Evolutionary conservation across 192 early-diverging fungal genomes (phyloP).

Genomic region (Chytriomyces sp.): DNA sequence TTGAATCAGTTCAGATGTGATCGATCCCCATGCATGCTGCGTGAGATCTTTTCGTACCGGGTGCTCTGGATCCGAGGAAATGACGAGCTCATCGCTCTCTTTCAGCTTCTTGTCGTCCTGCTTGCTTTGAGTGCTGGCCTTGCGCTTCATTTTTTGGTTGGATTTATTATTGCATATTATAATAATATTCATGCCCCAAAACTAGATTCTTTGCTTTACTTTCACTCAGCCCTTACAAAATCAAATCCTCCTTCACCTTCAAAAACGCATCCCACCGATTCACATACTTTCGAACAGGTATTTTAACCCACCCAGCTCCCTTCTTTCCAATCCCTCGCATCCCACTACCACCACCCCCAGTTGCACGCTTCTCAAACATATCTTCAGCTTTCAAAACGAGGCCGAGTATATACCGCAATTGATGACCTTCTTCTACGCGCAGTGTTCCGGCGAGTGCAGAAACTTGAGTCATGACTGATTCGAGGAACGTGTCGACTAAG

Average conservation of each 20-base stretch:
- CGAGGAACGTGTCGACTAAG: slow-evolving; percentile 39
- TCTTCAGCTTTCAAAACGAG: slow-evolving; percentile 35
- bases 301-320: no score
- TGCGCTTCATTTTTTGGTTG: no score
- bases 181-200: no score
- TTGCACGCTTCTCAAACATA: slow-evolving; percentile 24
- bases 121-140: no score
- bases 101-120: not conserved
- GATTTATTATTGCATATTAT: no score
- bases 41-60: slow-evolving; percentile 21
- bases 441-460: not conserved
- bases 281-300: no score
- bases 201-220: no score
- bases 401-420: slow-evolving; percentile 45
- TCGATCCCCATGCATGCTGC: not conserved
- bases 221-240: no score
- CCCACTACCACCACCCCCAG: no score
- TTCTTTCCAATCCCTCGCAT: no score
- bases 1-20: slow-evolving; percentile 19
- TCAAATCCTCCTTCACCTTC: no score
- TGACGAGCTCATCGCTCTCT: slow-evolving; percentile 20
- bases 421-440: slow-evolving; percentile 28
- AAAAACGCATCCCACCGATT: no score
- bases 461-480: slow-evolving; percentile 26
- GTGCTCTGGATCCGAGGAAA: slow-evolving; percentile 37